These are phyloP conservation scores for Akanthomyces lecanii DNA, from an alignment of 2,329 filamentous ascomycete species.

Conservation along the genomic window DNA sequence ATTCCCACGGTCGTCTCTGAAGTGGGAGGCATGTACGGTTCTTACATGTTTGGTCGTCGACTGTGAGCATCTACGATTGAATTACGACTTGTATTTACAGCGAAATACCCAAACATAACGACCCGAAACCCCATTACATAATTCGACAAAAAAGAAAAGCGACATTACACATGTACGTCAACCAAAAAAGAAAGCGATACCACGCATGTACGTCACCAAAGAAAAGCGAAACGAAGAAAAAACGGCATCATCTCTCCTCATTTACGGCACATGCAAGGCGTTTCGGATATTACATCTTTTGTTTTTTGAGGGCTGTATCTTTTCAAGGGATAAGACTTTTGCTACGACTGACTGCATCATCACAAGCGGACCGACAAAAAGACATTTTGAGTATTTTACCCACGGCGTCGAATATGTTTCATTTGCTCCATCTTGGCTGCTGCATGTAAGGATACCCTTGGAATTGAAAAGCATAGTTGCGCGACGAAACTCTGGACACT, in stretches of 20 bases:
- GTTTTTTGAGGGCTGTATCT: background rate
- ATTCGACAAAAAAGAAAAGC: background rate
- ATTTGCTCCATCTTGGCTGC: slow-evolving; percentile 10
- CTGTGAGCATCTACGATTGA: slow-evolving; percentile 35
- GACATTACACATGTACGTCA: background rate
- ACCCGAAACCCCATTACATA: background rate
- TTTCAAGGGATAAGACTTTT: background rate
- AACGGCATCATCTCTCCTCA: slow-evolving; percentile 15
- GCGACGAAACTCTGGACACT: background rate
- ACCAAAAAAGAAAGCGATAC: background rate
- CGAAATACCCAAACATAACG: background rate
- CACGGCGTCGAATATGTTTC: slow-evolving; percentile 11
- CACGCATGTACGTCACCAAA: background rate
- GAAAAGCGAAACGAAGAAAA: slow-evolving; percentile 3
- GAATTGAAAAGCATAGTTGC: slow-evolving; percentile 9
- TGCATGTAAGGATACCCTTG: slow-evolving; percentile 16
- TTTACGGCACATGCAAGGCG: slow-evolving; percentile 7
- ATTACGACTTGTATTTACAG: slow-evolving; percentile 12
- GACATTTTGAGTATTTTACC: background rate
- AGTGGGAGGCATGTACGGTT: slow-evolving; percentile 89
- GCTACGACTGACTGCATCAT: slow-evolving; percentile 1
- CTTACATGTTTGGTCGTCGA: slow-evolving; percentile 59
- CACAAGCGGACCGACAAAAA: slow-evolving; percentile 6
- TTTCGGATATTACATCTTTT: background rate
- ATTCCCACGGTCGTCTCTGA: slow-evolving; percentile 88